phyloP scores from a whole-genome alignment of 805 yeast genomes.

The Soucietia sequanensis region DNA sequence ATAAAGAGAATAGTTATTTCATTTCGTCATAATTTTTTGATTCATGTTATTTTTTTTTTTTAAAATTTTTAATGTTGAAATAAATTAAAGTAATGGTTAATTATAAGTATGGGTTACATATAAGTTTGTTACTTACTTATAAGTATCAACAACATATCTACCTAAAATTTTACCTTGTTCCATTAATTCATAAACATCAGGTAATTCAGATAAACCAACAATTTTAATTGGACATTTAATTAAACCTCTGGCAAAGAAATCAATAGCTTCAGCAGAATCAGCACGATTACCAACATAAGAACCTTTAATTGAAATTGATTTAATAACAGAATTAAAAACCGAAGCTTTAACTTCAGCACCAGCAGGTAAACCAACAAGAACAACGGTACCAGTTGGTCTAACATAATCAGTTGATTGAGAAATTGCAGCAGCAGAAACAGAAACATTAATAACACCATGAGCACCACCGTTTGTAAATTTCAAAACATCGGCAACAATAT shows the following conservation, averaged over 20 bases:
- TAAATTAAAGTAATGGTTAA: no score
- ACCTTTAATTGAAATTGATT: slow-evolving; percentile 70
- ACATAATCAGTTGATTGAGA: slow-evolving; percentile 53
- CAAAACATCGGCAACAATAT: slow-evolving; percentile 54
- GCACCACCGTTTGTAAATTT: slow-evolving; percentile 70
- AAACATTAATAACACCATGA: slow-evolving; percentile 73
- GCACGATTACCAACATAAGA: slow-evolving; percentile 89
- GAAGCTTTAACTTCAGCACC: slow-evolving; percentile 69
- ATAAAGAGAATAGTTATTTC: no score
- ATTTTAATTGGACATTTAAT: slow-evolving; percentile 72
- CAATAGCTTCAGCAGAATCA: slow-evolving; percentile 78
- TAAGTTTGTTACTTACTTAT: slow-evolving; percentile 38
- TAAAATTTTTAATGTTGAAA: no score
- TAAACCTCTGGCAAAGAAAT: slow-evolving; percentile 69
- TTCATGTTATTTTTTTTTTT: not conserved
- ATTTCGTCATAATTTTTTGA: no score
- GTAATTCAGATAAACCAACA: slow-evolving; percentile 71
- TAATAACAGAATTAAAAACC: slow-evolving; percentile 73
- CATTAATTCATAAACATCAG: slow-evolving; percentile 72
- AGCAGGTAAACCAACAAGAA: slow-evolving; percentile 72
- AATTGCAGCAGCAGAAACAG: slow-evolving; percentile 70
- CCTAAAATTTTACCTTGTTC: slow-evolving; percentile 83
- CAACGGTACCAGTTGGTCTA: slow-evolving; percentile 32
- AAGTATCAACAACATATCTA: slow-evolving; percentile 82
- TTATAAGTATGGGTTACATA: no score